These are phyloP conservation scores for Colletotrichum sp. DNA, from an alignment of 2,329 filamentous ascomycete species.

Conservation along the genomic window DNA sequence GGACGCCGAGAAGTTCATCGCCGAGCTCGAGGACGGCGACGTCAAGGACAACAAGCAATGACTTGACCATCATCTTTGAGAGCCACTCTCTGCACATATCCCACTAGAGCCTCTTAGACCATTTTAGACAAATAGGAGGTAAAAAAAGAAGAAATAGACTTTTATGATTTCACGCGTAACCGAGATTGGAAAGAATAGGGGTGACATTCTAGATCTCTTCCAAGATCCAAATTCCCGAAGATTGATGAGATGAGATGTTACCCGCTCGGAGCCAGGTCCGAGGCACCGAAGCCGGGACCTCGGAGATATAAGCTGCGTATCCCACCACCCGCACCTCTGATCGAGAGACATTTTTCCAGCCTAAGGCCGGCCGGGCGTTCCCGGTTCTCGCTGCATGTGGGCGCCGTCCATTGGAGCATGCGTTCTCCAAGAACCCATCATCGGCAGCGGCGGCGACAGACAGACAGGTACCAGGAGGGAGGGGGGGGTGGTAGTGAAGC, in stretches of 20 bases:
- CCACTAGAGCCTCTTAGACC: background rate
- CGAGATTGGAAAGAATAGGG: background rate
- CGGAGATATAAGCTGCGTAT: background rate
- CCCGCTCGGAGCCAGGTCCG: slow-evolving; percentile 4
- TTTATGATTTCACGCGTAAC: background rate
- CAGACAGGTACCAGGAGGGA: background rate
- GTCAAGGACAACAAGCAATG: slow-evolving; percentile 22
- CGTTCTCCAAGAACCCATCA: background rate
- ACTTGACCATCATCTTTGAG: slow-evolving; percentile 21
- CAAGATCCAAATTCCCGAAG: background rate
- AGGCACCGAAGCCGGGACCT: background rate
- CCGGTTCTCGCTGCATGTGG: background rate
- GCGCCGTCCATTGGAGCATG: background rate
- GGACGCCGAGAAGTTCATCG: slow-evolving; percentile 92
- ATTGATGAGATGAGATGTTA: background rate
- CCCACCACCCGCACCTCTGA: background rate
- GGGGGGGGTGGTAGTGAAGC: background rate
- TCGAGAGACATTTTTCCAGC: background rate
- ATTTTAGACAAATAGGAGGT: background rate
- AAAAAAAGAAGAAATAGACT: slow-evolving; percentile 12
- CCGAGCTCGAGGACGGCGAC: slow-evolving; percentile 68
- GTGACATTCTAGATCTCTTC: background rate
- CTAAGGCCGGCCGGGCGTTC: background rate
- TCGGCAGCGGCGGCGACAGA: background rate
- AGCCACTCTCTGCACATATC: background rate